Evolutionary conservation across 2,329 filamentous ascomycete species (phyloP).

Genomic region (Fusarium palustre): DNA sequence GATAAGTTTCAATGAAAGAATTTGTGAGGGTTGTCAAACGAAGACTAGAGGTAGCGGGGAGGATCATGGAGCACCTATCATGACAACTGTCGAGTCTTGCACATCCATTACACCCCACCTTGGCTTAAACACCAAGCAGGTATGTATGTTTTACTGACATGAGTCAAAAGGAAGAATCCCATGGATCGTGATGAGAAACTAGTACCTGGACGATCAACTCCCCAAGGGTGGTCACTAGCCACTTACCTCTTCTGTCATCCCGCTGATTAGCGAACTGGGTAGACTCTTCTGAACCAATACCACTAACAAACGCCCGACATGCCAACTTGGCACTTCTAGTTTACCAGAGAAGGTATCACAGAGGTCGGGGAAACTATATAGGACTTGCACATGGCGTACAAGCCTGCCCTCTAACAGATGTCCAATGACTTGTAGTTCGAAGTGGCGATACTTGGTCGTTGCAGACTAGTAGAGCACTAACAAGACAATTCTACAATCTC

Average conservation of each 20-base stretch:
- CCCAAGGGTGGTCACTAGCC: background rate
- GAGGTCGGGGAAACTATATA: background rate
- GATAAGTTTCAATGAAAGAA: background rate
- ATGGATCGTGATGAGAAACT: background rate
- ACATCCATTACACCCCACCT: background rate
- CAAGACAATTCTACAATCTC: slow-evolving; percentile 7
- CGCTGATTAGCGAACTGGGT: slow-evolving; percentile 23
- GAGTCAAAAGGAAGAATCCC: background rate
- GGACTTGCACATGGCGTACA: background rate
- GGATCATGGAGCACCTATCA: background rate
- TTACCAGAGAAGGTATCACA: background rate
- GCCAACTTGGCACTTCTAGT: background rate
- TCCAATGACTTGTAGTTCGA: background rate
- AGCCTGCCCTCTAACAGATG: background rate
- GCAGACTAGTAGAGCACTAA: slow-evolving; percentile 3
- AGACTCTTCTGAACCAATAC: slow-evolving; percentile 4
- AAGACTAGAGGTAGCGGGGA: background rate
- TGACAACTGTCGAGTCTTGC: background rate
- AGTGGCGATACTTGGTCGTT: slow-evolving; percentile 10
- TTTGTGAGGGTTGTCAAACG: background rate
- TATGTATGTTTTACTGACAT: background rate
- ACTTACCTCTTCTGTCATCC: slow-evolving; percentile 16
- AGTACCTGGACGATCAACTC: slow-evolving; percentile 20
- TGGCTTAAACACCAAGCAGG: background rate
- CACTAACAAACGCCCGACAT: background rate